These are phyloP conservation scores for Scleroderma citrinum DNA, from an alignment of 768 basidiomycete genomes.

Conservation along the genomic window DNA sequence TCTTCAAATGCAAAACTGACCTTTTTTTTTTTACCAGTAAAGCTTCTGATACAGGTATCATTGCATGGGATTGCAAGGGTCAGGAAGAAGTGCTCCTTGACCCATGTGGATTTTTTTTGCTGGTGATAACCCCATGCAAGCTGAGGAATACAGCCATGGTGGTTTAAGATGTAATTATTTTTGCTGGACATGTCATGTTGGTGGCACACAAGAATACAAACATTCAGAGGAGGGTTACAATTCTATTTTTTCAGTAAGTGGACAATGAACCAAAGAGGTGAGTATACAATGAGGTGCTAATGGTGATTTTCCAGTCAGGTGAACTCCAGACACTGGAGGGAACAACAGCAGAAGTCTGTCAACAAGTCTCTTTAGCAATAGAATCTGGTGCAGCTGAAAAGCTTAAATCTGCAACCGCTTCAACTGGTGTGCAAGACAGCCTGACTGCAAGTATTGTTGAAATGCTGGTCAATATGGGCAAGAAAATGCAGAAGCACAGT, in stretches of 20 bases:
- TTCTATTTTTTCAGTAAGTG: constrained; percentile 25
- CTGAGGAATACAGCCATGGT: constrained; percentile 30
- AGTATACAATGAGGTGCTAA: background rate
- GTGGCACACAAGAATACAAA: constrained; percentile 31
- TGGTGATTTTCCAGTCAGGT: background rate
- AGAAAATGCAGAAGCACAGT: background rate
- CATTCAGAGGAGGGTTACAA: constrained; percentile 30
- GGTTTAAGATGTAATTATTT: constrained; percentile 35
- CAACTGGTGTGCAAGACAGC: background rate
- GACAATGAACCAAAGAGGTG: background rate
- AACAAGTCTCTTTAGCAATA: background rate
- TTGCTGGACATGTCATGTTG: constrained; percentile 36
- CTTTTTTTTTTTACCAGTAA: too few relatives aligned
- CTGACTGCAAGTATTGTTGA: background rate
- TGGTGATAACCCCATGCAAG: constrained; percentile 33
- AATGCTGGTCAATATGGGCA: constrained; percentile 1
- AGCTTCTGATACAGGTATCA: constrained; percentile 8
- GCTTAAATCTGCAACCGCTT: background rate
- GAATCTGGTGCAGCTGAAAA: constrained; percentile 1
- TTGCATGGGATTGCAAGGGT: constrained; percentile 23
- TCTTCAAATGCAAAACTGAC: too few relatives aligned
- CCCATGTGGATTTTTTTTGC: constrained; percentile 23
- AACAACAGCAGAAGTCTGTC: background rate
- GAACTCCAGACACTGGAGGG: background rate
- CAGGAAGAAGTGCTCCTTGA: constrained; percentile 14